phyloP scores from a whole-genome alignment of 495 filamentous ascomycete species.

The Penicillium subrubescens region DNA sequence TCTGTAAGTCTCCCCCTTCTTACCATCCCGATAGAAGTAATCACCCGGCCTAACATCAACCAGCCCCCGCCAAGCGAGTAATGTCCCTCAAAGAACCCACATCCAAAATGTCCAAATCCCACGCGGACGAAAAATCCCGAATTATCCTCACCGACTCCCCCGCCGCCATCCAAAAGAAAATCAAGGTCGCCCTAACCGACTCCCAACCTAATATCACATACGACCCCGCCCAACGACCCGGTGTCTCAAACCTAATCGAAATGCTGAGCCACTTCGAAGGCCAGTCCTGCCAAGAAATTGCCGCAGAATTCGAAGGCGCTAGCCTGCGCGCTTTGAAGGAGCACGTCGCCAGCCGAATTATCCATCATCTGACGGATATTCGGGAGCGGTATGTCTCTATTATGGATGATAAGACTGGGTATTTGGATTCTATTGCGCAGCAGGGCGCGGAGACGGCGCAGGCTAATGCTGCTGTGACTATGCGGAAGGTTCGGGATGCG shows the following conservation, averaged over 20 bases:
- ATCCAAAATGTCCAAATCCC: conserved; percentile 93
- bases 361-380: conserved; percentile 55
- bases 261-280: conserved; percentile 68
- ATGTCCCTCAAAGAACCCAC: conserved; percentile 82
- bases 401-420: conserved; percentile 47
- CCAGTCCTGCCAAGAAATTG: conserved; percentile 57
- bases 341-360: conserved; percentile 57
- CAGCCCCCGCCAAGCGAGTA: conserved; percentile 76
- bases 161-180: conserved; percentile 62
- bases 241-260: conserved; percentile 83
- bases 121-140: conserved; percentile 64
- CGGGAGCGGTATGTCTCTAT: conserved; percentile 62
- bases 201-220: conserved; percentile 63
- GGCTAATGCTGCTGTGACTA: conserved; percentile 66
- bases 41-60: not conserved
- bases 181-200: conserved; percentile 79
- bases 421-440: conserved; percentile 61
- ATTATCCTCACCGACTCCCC: conserved; percentile 80
- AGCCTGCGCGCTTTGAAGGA: conserved; percentile 68
- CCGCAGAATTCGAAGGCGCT: conserved; percentile 48
- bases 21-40: not conserved
- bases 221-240: conserved; percentile 70
- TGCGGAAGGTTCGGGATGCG: conserved; percentile 60
- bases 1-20: conserved; percentile 53
- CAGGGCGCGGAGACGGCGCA: conserved; percentile 63